Base-by-base conservation (phyloP, 2,329 filamentous ascomycete species). In the Monosporascus sp. region DNA sequence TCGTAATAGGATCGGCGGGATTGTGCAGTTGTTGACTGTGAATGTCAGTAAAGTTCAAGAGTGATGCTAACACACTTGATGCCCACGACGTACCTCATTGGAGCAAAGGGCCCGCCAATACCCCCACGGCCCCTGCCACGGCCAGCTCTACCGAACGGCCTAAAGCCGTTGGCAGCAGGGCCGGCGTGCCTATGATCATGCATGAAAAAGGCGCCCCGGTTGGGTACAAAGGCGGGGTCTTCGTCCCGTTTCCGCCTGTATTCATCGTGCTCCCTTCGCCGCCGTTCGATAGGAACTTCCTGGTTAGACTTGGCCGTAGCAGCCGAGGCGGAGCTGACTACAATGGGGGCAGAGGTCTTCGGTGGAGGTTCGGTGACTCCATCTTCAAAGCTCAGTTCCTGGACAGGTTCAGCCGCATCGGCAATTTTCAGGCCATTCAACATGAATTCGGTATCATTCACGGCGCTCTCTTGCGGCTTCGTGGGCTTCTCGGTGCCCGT, bases 171-270 rank as follows among this genome's bases (percentile, higher is more conserved):
- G 51, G 86, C 81, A 60, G 85, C 84, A 45, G 86, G 82, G n/a
- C 87, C 87, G 52, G 88, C 83, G 62, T 90, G 86, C 57, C 91
- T 84, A 65, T 94, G 90, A 68, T 97, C 94, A 71, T 97, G 93
- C 84, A 97, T 91, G 75, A 97, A 97, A 77, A 97, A 97, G 57
- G 89, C 87, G 55, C 94, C 94, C 60, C 93, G 81, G 66, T 95
- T 97, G 51, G 94, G 93, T 52, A 97, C 93, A 72, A 96, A 96
- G 11, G 92, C 86, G 37, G 93, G 93, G 69, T 96, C 91, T 63
- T 90, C 86, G 67, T 96, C 91, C 62, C 90, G 83, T 70, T 89
- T 89, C 73, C 88, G 90, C 73, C 87, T 86, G 74, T 96, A 95
- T 66, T 96, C 90, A 59, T 96, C 91, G 65, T 96, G 90, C 66